These are phyloP conservation scores for Trichoderma virens DNA, from an alignment of 495 filamentous ascomycete species.

Conservation along the genomic window DNA sequence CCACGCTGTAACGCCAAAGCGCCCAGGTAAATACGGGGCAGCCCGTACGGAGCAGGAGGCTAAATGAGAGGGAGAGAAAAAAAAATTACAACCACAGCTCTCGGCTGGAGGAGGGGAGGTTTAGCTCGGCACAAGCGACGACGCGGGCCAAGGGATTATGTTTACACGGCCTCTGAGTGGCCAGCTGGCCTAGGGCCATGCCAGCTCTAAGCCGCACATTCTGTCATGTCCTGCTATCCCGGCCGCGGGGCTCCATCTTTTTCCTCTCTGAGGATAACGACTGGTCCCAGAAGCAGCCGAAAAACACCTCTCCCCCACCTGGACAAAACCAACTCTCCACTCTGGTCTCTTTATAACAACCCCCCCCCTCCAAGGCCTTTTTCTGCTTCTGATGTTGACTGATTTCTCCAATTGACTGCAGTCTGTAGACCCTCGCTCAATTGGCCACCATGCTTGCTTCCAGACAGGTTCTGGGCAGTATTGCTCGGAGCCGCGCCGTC, in stretches of 20 bases:
- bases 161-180: conserved; percentile 1
- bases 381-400: neutral
- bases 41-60: no score
- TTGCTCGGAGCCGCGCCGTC: conserved; percentile 42
- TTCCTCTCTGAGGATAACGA: neutral
- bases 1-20: no score
- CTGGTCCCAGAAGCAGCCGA: neutral
- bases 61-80: neutral
- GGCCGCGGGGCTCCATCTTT: neutral
- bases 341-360: neutral
- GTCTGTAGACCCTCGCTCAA: conserved; percentile 15
- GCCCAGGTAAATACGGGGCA: no score
- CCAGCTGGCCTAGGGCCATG: neutral
- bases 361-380: neutral
- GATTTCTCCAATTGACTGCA: conserved; percentile 21
- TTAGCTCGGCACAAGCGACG: conserved; percentile 1
- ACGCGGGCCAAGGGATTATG: neutral
- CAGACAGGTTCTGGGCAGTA: conserved; percentile 44
- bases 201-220: conserved; percentile 5
- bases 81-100: no score
- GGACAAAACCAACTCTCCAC: neutral
- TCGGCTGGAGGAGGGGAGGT: conserved; percentile 1
- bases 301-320: conserved; percentile 6
- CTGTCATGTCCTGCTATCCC: conserved; percentile 4
- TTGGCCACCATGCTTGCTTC: conserved; percentile 45